A percentile compares a stretch with the other conserved stretches of the same genome.
Evolutionary conservation across 208 protist species (phyloP).

Genomic region (Leishmania tropica): DNA sequence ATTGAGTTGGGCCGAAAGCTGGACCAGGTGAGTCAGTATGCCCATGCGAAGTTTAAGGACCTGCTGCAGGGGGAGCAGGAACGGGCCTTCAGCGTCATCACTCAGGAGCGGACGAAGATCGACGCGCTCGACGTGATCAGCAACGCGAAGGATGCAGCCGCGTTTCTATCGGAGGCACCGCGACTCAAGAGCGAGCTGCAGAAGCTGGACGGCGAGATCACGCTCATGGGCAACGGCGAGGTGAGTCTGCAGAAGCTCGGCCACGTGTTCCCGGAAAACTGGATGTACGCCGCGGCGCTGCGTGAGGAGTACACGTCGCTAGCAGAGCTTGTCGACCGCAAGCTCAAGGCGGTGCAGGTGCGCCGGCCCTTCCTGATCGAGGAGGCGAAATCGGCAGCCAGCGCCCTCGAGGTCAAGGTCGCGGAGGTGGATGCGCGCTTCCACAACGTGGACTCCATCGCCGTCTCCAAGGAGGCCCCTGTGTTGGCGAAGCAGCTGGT

Average conservation of each 20-base stretch:
- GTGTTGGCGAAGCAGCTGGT: constrained; percentile 65
- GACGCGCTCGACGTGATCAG: constrained; percentile 93
- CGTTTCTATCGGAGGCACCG: constrained; percentile 70
- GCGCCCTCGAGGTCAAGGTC: constrained; percentile 64
- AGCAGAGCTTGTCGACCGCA: constrained; percentile 91
- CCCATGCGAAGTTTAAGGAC: constrained; percentile 82
- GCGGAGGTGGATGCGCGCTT: constrained; percentile 56
- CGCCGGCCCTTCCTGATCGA: constrained; percentile 72
- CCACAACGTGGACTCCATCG: constrained; percentile 36
- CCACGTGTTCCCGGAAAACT: constrained; percentile 92
- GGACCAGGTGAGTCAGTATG: constrained; percentile 78
- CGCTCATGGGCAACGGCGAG: constrained; percentile 85
- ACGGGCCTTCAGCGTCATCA: constrained; percentile 50
- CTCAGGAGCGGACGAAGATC: constrained; percentile 56
- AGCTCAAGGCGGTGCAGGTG: constrained; percentile 88
- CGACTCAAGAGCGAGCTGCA: constrained; percentile 80
- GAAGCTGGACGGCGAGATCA: constrained; percentile 44
- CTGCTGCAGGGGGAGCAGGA: constrained; percentile 77
- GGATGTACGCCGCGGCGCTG: constrained; percentile 90
- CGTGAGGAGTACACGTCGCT: constrained; percentile 94
- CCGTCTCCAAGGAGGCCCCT: constrained; percentile 41
- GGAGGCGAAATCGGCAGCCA: constrained; percentile 50
- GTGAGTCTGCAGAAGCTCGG: constrained; percentile 86
- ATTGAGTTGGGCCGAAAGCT: constrained; percentile 83
- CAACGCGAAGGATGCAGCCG: constrained; percentile 65